phyloP scores from a whole-genome alignment of 495 filamentous ascomycete genomes.

The Talaromyces proteolyticus region DNA sequence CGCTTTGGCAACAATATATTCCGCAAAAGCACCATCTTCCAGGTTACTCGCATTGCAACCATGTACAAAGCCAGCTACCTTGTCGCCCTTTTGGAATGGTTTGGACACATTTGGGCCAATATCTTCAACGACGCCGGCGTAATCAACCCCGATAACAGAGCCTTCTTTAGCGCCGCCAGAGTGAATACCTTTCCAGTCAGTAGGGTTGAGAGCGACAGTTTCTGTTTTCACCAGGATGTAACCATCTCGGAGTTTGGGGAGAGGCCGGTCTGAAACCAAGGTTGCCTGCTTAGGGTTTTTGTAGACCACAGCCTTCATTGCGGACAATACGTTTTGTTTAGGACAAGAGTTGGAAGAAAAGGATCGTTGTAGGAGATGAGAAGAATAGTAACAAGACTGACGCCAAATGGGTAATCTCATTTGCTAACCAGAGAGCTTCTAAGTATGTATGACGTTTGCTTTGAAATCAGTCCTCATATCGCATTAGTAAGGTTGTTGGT shows the following conservation, averaged over 20 bases:
- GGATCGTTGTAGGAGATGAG: too few relatives aligned
- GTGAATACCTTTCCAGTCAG: slow-evolving; percentile 45
- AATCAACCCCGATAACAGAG: slow-evolving; percentile 47
- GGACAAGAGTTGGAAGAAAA: too few relatives aligned
- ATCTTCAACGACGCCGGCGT: slow-evolving; percentile 46
- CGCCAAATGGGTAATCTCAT: too few relatives aligned
- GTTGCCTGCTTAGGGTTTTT: slow-evolving; percentile 8
- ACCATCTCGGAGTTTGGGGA: slow-evolving; percentile 24
- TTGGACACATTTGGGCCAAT: slow-evolving; percentile 40
- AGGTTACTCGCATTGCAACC: slow-evolving; percentile 38
- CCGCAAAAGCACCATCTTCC: slow-evolving; percentile 47
- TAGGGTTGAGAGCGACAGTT: slow-evolving; percentile 48
- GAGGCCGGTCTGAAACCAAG: slow-evolving; percentile 11
- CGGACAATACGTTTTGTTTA: too few relatives aligned
- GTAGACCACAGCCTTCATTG: slow-evolving; percentile 4
- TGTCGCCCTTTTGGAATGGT: slow-evolving; percentile 37
- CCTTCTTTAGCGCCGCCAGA: slow-evolving; percentile 15
- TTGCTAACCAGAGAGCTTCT: too few relatives aligned
- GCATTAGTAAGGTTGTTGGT: too few relatives aligned
- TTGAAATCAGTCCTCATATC: not conserved
- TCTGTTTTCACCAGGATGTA: slow-evolving; percentile 42
- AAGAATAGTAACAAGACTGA: too few relatives aligned
- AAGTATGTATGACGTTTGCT: too few relatives aligned
- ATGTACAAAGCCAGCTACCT: slow-evolving; percentile 41
- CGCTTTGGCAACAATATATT: slow-evolving; percentile 41